Conservation (phyloP, 169 alveolate species). For the Cryptosporidium ubiquitum region DNA sequence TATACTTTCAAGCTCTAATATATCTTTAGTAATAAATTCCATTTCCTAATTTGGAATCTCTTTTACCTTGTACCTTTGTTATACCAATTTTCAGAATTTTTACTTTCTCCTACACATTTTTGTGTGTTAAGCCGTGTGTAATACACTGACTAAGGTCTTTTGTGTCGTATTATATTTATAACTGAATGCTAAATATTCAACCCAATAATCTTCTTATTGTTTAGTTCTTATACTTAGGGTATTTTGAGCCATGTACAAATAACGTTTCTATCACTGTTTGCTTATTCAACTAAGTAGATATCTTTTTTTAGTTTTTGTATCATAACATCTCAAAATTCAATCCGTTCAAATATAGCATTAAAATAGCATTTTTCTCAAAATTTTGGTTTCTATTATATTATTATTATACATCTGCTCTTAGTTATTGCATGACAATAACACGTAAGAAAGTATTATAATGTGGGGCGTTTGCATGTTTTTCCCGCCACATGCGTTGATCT, state of each 20-base stretch:
- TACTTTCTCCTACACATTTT: background rate
- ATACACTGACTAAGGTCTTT: conserved; percentile 41
- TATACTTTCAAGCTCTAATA: conserved; percentile 17
- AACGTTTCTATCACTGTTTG: background rate
- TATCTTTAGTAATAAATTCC: background rate
- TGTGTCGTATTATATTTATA: background rate
- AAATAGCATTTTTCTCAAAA: background rate
- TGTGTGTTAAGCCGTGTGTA: conserved; percentile 60
- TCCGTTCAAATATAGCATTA: background rate
- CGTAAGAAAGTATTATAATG: conserved; percentile 6
- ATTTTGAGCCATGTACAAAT: too few species aligned
- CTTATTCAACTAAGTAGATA: too few species aligned
- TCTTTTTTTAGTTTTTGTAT: too few species aligned
- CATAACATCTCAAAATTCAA: background rate
- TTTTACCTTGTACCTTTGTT: background rate
- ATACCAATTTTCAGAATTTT: background rate
- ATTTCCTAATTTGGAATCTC: background rate
- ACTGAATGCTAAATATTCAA: background rate
- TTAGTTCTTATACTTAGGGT: background rate
- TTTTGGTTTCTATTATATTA: background rate
- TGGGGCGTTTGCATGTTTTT: conserved; percentile 13
- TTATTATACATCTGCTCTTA: background rate
- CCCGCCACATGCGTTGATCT: conserved; percentile 30
- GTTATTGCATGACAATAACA: conserved; percentile 3
- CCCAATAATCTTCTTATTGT: background rate